Conservation (phyloP, 768 basidiomycete species). For the Suillus plorans region DNA sequence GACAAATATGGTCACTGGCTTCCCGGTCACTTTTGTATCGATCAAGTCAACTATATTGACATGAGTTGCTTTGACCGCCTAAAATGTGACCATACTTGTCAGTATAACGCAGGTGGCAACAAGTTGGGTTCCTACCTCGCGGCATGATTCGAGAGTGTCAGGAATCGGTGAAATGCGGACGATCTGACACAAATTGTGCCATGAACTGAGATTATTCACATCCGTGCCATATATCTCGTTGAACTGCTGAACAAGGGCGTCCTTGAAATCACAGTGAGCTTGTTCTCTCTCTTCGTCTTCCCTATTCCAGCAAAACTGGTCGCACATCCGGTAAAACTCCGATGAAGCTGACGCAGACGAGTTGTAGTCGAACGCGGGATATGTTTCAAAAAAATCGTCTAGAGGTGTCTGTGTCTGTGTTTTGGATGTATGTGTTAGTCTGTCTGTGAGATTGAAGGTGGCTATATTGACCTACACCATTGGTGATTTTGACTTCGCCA, state of each 20-base stretch:
- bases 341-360: constrained; percentile 13
- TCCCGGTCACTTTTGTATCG: constrained; percentile 13
- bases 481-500: not conserved
- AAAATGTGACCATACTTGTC: not conserved
- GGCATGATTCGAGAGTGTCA: constrained; percentile 16
- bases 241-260: constrained; percentile 26
- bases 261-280: constrained; percentile 10
- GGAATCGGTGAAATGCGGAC: constrained; percentile 19
- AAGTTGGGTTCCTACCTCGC: constrained; percentile 10
- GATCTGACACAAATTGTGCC: constrained; percentile 21
- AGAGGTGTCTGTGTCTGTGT: constrained; percentile 15
- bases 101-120: not conserved
- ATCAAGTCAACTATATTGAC: constrained; percentile 35
- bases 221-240: constrained; percentile 23
- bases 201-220: constrained; percentile 13
- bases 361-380: constrained; percentile 19
- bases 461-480: not conserved
- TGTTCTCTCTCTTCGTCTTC: not conserved
- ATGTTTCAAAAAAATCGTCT: constrained; percentile 24
- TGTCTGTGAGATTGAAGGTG: not conserved
- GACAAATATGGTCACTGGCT: constrained; percentile 20
- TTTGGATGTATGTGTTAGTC: not conserved
- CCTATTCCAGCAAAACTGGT: not conserved
- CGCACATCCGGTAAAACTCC: constrained; percentile 21
- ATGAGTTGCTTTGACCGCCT: constrained; percentile 24